Conservation (phyloP, 352 stramenopile species). For the Blastocystis sp. region DNA sequence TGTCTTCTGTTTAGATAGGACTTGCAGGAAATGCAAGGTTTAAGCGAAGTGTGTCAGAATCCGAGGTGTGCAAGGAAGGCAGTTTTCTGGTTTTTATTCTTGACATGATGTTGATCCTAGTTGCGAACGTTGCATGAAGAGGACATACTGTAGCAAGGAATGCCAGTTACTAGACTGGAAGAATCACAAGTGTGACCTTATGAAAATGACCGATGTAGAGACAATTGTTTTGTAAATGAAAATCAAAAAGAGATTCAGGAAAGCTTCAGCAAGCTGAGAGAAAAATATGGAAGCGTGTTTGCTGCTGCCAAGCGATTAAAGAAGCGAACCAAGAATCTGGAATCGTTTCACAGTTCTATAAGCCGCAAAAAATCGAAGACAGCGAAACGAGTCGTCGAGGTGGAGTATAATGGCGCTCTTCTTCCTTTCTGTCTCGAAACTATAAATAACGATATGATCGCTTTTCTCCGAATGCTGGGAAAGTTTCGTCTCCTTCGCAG, state of each 20-base stretch:
- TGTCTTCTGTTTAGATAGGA: neutral
- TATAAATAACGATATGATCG: constrained; percentile 18
- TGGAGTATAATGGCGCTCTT: constrained; percentile 26
- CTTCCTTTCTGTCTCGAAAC: constrained; percentile 36
- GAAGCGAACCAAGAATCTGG: neutral
- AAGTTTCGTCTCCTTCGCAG: neutral
- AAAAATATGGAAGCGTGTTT: constrained; percentile 1
- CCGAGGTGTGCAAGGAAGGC: constrained; percentile 25
- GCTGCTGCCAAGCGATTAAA: neutral
- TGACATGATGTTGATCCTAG: neutral
- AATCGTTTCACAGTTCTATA: neutral
- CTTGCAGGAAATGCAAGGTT: constrained; percentile 8
- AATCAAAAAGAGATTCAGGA: constrained; percentile 20
- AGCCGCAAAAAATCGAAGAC: neutral
- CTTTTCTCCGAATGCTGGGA: neutral
- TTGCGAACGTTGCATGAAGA: constrained; percentile 22
- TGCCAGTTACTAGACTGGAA: constrained; percentile 30
- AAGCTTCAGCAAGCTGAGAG: neutral
- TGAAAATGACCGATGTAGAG: neutral
- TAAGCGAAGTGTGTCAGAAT: constrained; percentile 33
- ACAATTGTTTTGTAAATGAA: constrained; percentile 2
- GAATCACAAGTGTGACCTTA: neutral
- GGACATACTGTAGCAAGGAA: constrained; percentile 46
- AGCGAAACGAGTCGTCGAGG: neutral
- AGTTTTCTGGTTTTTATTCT: neutral